Evolutionary conservation across 2,329 filamentous ascomycete species (phyloP).

Genomic region (Thelonectria discophora): DNA sequence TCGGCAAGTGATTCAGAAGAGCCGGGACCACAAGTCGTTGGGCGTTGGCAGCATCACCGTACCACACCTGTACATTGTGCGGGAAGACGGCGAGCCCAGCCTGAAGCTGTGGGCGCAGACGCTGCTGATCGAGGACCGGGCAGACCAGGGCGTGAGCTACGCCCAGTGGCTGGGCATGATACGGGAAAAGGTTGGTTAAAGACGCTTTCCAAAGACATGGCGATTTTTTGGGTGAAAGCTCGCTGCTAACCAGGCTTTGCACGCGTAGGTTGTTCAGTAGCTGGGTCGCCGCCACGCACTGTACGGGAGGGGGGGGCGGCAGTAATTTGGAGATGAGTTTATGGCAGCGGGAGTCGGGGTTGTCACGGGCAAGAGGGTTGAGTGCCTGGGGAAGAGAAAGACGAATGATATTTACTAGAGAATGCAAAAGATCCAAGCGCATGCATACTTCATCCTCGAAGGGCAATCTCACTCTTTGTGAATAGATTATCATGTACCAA

Average conservation of each 20-base stretch:
- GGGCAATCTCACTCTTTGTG: too few relatives aligned
- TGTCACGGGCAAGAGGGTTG: conserved; percentile 29
- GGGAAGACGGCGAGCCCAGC: conserved; percentile 95
- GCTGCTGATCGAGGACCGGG: conserved; percentile 90
- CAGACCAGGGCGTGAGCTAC: conserved; percentile 92
- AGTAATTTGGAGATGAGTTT: conserved; percentile 38
- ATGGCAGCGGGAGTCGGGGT: conserved; percentile 36
- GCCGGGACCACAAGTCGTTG: conserved; percentile 83
- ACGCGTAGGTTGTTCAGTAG: conserved; percentile 48
- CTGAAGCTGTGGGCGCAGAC: conserved; percentile 98
- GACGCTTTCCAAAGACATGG: not conserved
- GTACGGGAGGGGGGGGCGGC: conserved; percentile 26
- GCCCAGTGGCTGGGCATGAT: conserved; percentile 92
- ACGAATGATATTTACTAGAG: conserved; percentile 39
- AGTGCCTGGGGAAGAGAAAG: conserved; percentile 28
- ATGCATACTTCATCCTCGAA: not conserved
- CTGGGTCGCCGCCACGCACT: conserved; percentile 30
- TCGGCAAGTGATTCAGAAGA: conserved; percentile 90
- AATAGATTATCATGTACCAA: too few relatives aligned
- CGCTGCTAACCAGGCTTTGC: conserved; percentile 26
- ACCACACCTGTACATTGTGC: conserved; percentile 90
- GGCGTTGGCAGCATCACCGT: conserved; percentile 93
- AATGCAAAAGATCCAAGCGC: conserved; percentile 31
- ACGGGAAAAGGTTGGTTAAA: conserved; percentile 83
- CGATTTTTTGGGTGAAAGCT: not conserved